phyloP scores from a whole-genome alignment of 2,329 filamentous ascomycete species.

The Sporothrix humicola region DNA sequence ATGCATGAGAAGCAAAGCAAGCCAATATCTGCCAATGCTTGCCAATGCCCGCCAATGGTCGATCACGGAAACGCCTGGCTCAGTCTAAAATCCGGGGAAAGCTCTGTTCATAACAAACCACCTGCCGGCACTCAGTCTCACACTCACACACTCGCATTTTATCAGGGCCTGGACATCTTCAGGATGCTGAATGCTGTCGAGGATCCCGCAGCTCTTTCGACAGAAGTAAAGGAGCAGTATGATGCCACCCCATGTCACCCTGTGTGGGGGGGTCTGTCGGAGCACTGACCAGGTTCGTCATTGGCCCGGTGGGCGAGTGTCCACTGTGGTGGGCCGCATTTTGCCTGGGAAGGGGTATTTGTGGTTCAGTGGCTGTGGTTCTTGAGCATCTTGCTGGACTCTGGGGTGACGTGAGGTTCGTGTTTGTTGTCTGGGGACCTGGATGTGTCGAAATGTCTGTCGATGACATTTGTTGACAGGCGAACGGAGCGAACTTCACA shows the following conservation, averaged over 20 bases:
- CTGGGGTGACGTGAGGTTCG: not conserved
- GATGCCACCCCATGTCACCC: conserved; percentile 8
- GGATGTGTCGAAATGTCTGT: not conserved
- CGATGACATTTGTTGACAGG: not conserved
- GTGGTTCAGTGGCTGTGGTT: not conserved
- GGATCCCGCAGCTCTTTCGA: too few species aligned
- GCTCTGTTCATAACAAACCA: not conserved
- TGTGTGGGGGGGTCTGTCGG: conserved; percentile 8
- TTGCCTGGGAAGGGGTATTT: not conserved
- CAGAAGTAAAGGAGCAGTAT: not conserved
- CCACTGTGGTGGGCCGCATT: not conserved
- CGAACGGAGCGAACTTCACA: not conserved
- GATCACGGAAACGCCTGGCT: conserved; percentile 19
- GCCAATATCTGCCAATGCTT: conserved; percentile 13
- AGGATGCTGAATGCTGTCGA: too few species aligned
- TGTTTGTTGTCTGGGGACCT: not conserved
- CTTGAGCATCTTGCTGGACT: not conserved
- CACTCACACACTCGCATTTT: not conserved
- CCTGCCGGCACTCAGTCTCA: conserved; percentile 19
- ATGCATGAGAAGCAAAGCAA: too few species aligned
- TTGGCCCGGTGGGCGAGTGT: conserved; percentile 18
- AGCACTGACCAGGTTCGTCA: conserved; percentile 32
- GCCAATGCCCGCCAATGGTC: conserved; percentile 16
- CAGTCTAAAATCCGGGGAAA: conserved; percentile 25
- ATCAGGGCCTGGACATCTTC: too few species aligned